Evolutionary conservation across 2,329 filamentous ascomycete genomes (phyloP).

Genomic region (Periconia sp.): DNA sequence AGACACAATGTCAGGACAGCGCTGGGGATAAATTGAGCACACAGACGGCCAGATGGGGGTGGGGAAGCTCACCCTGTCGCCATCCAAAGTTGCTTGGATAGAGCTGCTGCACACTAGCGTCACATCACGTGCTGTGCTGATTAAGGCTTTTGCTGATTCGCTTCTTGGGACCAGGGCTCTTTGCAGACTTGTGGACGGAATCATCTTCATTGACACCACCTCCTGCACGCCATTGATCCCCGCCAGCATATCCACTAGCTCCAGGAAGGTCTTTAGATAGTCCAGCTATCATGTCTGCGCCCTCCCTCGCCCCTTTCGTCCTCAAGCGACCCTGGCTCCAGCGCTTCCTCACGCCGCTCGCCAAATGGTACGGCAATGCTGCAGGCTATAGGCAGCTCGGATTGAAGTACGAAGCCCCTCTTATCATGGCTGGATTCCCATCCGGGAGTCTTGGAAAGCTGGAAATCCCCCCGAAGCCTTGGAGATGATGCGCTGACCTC

Average conservation of each 20-base stretch:
- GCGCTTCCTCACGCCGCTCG: conserved; percentile 75
- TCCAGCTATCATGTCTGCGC: conserved; percentile 64
- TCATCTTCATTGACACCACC: conserved; percentile 15
- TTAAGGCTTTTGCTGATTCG: background rate
- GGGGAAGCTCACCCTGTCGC: conserved; percentile 1
- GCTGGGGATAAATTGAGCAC: background rate
- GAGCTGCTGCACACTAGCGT: conserved; percentile 6
- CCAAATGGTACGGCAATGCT: conserved; percentile 86
- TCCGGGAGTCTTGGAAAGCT: background rate
- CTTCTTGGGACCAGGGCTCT: background rate
- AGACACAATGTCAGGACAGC: background rate
- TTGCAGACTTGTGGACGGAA: conserved; percentile 15
- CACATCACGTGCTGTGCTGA: background rate
- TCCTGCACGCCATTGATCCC: conserved; percentile 28
- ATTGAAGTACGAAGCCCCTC: conserved; percentile 66
- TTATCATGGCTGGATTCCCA: conserved; percentile 2
- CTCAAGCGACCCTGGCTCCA: conserved; percentile 83
- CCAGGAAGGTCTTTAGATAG: conserved; percentile 16
- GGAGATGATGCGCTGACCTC: conserved; percentile 33
- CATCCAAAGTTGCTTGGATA: conserved; percentile 4
- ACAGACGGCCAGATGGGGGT: conserved; percentile 9
- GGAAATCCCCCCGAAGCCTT: conserved; percentile 2
- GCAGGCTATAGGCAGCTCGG: conserved; percentile 92
- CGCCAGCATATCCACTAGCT: conserved; percentile 23
- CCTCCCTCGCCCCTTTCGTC: conserved; percentile 74